phyloP scores from a whole-genome alignment of 768 basidiomycete species.

The Ramaria sp. region DNA sequence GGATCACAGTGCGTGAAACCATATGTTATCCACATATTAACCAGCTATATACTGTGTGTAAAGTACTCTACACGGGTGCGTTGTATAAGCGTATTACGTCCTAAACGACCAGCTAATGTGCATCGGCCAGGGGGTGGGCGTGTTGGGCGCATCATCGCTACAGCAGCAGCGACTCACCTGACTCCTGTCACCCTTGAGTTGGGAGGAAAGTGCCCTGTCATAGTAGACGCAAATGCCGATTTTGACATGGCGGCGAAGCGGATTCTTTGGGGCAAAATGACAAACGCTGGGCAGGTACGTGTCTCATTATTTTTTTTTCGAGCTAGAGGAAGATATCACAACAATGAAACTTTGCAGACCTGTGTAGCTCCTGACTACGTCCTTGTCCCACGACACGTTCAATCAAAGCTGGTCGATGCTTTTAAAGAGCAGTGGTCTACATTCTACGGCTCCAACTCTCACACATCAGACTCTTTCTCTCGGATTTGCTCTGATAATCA shows the following conservation, averaged over 20 bases:
- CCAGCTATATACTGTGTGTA: slow-evolving; percentile 5
- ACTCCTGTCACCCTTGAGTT: slow-evolving; percentile 58
- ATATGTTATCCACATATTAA: not conserved
- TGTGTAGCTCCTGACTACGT: slow-evolving; percentile 30
- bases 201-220: slow-evolving; percentile 57
- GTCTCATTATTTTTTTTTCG: not conserved
- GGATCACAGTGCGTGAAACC: slow-evolving; percentile 36
- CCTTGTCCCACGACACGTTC: slow-evolving; percentile 29
- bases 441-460: slow-evolving; percentile 40
- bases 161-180: slow-evolving; percentile 67
- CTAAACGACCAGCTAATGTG: not conserved
- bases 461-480: slow-evolving; percentile 32
- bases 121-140: slow-evolving; percentile 29
- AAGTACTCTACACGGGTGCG: slow-evolving; percentile 54
- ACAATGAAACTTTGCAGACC: slow-evolving; percentile 12
- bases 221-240: slow-evolving; percentile 63
- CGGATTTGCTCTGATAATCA: slow-evolving; percentile 47
- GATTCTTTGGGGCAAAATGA: slow-evolving; percentile 59
- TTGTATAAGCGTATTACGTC: not conserved
- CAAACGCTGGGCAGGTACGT: slow-evolving; percentile 19
- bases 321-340: not conserved
- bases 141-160: slow-evolving; percentile 56
- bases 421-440: slow-evolving; percentile 30
- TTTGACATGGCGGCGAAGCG: slow-evolving; percentile 54
- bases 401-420: slow-evolving; percentile 36